Conservation (phyloP, 1,284 basidiomycete species). For the Sanghuangporus sanghuang region DNA sequence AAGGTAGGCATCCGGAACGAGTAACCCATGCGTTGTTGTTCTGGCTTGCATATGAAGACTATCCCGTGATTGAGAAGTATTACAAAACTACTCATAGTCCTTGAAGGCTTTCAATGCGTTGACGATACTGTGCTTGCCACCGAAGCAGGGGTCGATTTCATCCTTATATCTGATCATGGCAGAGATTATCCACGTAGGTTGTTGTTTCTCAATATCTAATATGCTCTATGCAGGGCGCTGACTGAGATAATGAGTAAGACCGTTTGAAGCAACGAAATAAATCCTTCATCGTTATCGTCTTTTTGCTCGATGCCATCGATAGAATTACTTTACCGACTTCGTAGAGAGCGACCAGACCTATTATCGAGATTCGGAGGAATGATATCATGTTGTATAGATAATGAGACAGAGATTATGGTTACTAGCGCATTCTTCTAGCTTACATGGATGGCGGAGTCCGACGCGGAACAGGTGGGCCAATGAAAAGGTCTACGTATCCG, state of each 20-base stretch:
- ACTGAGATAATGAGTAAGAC: constrained; percentile 60
- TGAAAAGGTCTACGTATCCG: too few relatives aligned
- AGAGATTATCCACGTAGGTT: constrained; percentile 43
- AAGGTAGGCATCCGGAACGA: constrained; percentile 32
- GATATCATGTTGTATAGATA: not conserved
- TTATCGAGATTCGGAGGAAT: constrained; percentile 66
- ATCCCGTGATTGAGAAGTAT: constrained; percentile 74
- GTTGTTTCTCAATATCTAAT: constrained; percentile 21
- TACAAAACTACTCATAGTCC: constrained; percentile 78
- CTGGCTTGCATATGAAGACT: constrained; percentile 36
- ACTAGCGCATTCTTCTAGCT: constrained; percentile 38
- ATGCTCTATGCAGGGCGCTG: constrained; percentile 55
- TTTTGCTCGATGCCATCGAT: constrained; percentile 62
- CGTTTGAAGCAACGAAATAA: not conserved
- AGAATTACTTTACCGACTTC: constrained; percentile 72
- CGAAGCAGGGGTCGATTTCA: constrained; percentile 81
- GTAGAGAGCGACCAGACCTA: constrained; percentile 68
- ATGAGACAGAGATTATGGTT: not conserved
- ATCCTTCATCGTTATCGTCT: constrained; percentile 7
- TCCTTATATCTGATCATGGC: constrained; percentile 87
- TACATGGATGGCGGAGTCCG: constrained; percentile 87
- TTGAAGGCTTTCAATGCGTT: constrained; percentile 80
- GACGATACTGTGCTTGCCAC: constrained; percentile 85
- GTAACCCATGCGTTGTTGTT: not conserved
- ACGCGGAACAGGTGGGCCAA: constrained; percentile 65